Percentiles rank a stretch among this genome's conserved stretches.
phyloP scores from a whole-genome alignment of 2,329 filamentous ascomycete species.

The Polychaeton citri region DNA sequence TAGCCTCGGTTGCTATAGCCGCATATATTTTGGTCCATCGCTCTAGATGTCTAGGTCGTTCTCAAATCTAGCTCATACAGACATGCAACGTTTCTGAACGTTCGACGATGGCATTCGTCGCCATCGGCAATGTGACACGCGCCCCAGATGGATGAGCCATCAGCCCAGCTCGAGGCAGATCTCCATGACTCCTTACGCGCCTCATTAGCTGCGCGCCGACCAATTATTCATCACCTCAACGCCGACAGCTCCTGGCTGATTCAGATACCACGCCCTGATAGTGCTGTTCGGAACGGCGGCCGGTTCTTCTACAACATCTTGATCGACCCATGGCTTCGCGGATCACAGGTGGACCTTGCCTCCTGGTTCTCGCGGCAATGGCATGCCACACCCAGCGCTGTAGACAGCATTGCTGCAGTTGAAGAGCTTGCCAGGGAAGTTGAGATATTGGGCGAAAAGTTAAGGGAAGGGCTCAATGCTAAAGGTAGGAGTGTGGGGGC shows the following conservation, averaged over 20 bases:
- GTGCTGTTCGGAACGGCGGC: constrained; percentile 27
- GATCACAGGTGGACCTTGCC: constrained; percentile 49
- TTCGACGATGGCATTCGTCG: constrained; percentile 3
- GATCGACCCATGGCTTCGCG: constrained; percentile 52
- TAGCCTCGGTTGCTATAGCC: too few relatives aligned
- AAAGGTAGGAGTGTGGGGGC: constrained; percentile 6
- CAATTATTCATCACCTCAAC: constrained; percentile 51
- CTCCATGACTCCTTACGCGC: constrained; percentile 27
- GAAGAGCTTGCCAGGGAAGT: constrained; percentile 38
- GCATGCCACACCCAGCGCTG: constrained; percentile 42
- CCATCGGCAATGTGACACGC: neutral
- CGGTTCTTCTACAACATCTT: constrained; percentile 50
- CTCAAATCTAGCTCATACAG: too few relatives aligned
- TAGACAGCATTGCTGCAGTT: constrained; percentile 43
- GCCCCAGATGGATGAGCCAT: constrained; percentile 14
- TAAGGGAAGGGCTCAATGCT: constrained; percentile 12
- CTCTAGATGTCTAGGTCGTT: too few relatives aligned
- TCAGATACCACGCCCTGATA: constrained; percentile 44
- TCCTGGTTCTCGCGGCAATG: constrained; percentile 53
- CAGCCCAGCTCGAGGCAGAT: constrained; percentile 29
- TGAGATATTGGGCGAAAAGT: constrained; percentile 27
- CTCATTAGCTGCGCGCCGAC: constrained; percentile 30
- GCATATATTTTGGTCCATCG: too few relatives aligned
- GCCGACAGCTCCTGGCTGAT: constrained; percentile 55
- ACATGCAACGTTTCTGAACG: neutral